Percentiles rank a stretch among this genome's conserved stretches.
phyloP scores from a whole-genome alignment of 1,284 basidiomycete species.

The Papiliotrema fonsecae region DNA sequence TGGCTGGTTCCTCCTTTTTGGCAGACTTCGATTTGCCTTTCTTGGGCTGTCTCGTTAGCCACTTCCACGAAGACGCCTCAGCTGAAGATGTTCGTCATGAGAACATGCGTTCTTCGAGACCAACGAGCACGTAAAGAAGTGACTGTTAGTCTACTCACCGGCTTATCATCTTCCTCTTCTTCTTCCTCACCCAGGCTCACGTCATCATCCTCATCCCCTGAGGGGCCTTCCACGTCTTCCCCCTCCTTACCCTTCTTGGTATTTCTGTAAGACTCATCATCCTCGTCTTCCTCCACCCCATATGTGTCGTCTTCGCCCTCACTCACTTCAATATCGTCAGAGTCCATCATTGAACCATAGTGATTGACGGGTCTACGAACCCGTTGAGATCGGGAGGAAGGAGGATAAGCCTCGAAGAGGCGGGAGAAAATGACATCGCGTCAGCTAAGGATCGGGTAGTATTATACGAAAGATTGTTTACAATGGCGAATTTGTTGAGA shows the following conservation, averaged over 20 bases:
- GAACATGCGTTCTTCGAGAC: no score
- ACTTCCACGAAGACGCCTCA: not conserved
- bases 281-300: not conserved
- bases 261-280: constrained; percentile 1
- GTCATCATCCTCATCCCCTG: not conserved
- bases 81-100: no score
- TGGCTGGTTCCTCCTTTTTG: no score
- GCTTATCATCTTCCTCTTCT: not conserved
- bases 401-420: not conserved
- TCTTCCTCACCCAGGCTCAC: not conserved
- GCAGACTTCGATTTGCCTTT: no score
- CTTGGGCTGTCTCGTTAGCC: not conserved
- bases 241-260: constrained; percentile 1
- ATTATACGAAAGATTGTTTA: not conserved
- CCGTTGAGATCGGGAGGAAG: not conserved
- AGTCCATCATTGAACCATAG: constrained; percentile 2
- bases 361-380: constrained; percentile 1
- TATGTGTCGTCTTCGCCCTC: constrained; percentile 5
- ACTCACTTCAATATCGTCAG: not conserved
- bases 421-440: not conserved
- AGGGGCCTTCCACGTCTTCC: not conserved
- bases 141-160: not conserved
- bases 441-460: not conserved
- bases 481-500: not conserved
- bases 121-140: not conserved